A percentile compares a stretch with the other conserved stretches of the same genome.
These are phyloP conservation scores for Rhynchosporium graminicola DNA, from an alignment of 2,329 filamentous ascomycete genomes.

Conservation along the genomic window DNA sequence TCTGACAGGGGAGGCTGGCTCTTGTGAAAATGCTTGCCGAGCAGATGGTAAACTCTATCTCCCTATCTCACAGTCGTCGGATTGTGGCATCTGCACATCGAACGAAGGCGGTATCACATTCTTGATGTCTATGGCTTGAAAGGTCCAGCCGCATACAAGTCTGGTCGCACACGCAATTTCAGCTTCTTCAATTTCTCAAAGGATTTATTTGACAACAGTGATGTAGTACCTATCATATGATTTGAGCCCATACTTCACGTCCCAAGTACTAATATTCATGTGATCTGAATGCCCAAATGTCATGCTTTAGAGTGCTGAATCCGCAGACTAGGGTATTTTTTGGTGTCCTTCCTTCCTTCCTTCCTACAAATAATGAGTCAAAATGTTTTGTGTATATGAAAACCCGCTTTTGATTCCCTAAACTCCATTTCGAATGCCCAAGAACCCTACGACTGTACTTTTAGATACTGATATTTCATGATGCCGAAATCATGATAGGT, in stretches of 20 bases:
- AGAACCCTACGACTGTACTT: not conserved
- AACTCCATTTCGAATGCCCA: conserved; percentile 1
- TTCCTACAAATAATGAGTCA: not conserved
- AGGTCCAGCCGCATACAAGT: not conserved
- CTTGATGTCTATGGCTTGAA: no score
- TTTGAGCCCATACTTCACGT: no score
- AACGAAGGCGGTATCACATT: no score
- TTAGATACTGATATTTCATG: not conserved
- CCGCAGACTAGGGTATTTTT: conserved; percentile 6
- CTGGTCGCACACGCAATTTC: not conserved
- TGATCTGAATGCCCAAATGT: not conserved
- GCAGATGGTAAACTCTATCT: not conserved
- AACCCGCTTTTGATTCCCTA: not conserved
- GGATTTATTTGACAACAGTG: not conserved
- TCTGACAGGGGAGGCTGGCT: not conserved
- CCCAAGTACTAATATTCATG: no score
- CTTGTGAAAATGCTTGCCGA: not conserved
- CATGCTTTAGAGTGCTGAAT: not conserved
- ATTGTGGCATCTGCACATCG: not conserved
- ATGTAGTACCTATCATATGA: no score
- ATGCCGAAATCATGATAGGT: conserved; percentile 41
- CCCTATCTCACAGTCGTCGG: not conserved
- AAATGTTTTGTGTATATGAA: not conserved
- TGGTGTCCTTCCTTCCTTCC: conserved; percentile 2
- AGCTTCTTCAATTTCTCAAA: not conserved